These are phyloP conservation scores for Fraxinus xanthoxyloides DNA, from an alignment of 305 asterid genomes.

Conservation along the genomic window DNA sequence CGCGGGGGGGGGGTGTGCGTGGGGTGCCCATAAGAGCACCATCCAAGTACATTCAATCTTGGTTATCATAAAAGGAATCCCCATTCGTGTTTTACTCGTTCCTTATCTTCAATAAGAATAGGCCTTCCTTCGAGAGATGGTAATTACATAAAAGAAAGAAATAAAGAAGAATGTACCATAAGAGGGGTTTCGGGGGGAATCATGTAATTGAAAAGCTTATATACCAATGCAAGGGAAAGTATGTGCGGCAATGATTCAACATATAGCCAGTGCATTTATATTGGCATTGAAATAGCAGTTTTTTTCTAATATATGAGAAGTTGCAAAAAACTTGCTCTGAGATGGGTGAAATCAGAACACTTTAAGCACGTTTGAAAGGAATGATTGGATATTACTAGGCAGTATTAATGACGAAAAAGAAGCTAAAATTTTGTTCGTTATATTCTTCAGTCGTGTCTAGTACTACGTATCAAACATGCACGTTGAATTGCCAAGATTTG, in stretches of 20 bases:
- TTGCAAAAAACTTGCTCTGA: neutral
- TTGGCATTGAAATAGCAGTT: neutral
- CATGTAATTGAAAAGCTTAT: neutral
- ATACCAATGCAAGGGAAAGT: neutral
- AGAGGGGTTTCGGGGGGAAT: neutral
- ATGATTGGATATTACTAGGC: neutral
- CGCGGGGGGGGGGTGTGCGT: neutral
- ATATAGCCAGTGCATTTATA: neutral
- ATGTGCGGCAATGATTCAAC: neutral
- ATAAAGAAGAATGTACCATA: neutral
- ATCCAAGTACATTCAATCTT: neutral
- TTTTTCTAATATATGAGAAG: neutral
- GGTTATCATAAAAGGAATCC: neutral
- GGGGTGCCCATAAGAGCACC: neutral
- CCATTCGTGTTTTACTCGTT: neutral
- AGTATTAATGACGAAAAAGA: neutral
- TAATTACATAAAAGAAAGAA: neutral
- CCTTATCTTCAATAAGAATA: neutral
- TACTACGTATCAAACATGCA: neutral
- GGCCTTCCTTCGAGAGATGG: neutral
- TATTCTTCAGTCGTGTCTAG: neutral
- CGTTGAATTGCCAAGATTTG: neutral
- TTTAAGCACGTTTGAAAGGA: neutral
- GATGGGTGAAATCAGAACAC: neutral
- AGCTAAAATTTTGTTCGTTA: neutral